Evolutionary conservation across 352 stramenopile species (phyloP), one percentile per base, ranked within the genome.

Genomic region (Globisporangium solare): DNA sequence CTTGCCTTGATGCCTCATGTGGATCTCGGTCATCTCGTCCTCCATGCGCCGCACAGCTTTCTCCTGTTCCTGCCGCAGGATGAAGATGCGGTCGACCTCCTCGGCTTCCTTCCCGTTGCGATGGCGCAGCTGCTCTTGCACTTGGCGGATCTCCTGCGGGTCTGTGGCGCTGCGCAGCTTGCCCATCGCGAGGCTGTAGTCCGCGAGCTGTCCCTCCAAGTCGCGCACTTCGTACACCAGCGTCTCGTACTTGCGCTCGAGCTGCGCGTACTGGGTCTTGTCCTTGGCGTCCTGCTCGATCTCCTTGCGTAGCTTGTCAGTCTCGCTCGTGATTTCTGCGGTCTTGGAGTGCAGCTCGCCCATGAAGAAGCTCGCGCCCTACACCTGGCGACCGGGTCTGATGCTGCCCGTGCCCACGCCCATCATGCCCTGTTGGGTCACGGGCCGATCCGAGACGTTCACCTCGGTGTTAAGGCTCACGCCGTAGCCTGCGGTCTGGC

Each of bases 161-260:
- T 91, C 76, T 13, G 80, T 91, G 14, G 68, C 70, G 39, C 80
- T 91, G 27, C 78, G 70, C 37, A 89, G 68, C 67, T 98, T 98
- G 64, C 97, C 90, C 78, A 97, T 96, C 20, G 92, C 92, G 21
- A 97, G 70, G 64, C 97, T 98, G 62, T 97, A 96, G 70, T 98
- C 92, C 0, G 90, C 90, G 17, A 98, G 69, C 46, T 92, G 89
- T 2, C 92, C 92, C 67, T 98, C 89, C n/a, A 97, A 58, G 43
- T 88, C 73, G 22, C 90, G 79, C 45, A 95, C 86, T 52, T 88
- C 70, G 43, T 70, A 49, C 6, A 76, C 76, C 43, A 91, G 67
- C 40, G 67, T 71, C 74, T 91, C 78, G 63, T 91, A 91, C 58
- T 88, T 88, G 24, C 79, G 76, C 56, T 91, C 80, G 2, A 91